Percentiles rank a stretch among this genome's conserved stretches.
These are phyloP conservation scores for Pichia nanzhaoensis DNA, from an alignment of 805 yeast genomes.

Conservation along the genomic window DNA sequence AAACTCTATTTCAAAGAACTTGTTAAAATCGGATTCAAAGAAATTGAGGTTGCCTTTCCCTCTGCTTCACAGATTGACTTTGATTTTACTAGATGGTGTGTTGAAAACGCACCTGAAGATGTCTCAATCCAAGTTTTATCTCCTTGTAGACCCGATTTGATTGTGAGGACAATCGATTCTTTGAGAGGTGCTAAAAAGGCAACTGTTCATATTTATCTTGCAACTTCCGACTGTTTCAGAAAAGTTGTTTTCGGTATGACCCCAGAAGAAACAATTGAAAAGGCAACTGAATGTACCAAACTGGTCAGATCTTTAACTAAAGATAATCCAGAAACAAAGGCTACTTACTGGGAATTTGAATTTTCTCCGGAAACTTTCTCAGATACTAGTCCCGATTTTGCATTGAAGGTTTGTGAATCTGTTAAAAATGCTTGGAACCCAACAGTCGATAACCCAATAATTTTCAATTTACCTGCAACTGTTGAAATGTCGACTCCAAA, in stretches of 20 bases:
- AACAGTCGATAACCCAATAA: slow-evolving; percentile 54
- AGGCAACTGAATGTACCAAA: slow-evolving; percentile 58
- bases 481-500: slow-evolving; percentile 80
- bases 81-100: slow-evolving; percentile 71
- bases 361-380: slow-evolving; percentile 78
- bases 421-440: slow-evolving; percentile 75
- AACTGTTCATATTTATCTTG: slow-evolving; percentile 68
- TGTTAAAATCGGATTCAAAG: slow-evolving; percentile 71
- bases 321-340: slow-evolving; percentile 38
- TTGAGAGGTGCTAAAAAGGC: slow-evolving; percentile 71
- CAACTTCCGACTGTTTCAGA: slow-evolving; percentile 69
- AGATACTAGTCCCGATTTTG: slow-evolving; percentile 60
- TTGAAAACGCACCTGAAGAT: slow-evolving; percentile 67
- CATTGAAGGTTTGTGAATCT: slow-evolving; percentile 62
- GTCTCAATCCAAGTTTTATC: slow-evolving; percentile 71
- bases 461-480: slow-evolving; percentile 79
- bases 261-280: slow-evolving; percentile 48
- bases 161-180: slow-evolving; percentile 64
- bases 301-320: slow-evolving; percentile 62
- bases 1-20: slow-evolving; percentile 62
- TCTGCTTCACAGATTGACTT: slow-evolving; percentile 75
- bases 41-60: slow-evolving; percentile 79
- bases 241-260: slow-evolving; percentile 62
- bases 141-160: slow-evolving; percentile 71
- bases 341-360: slow-evolving; percentile 67